Percentiles rank a stretch among this genome's conserved stretches.
phyloP scores from a whole-genome alignment of 2,329 filamentous ascomycete species.

The Paecilomyces fulvus region DNA sequence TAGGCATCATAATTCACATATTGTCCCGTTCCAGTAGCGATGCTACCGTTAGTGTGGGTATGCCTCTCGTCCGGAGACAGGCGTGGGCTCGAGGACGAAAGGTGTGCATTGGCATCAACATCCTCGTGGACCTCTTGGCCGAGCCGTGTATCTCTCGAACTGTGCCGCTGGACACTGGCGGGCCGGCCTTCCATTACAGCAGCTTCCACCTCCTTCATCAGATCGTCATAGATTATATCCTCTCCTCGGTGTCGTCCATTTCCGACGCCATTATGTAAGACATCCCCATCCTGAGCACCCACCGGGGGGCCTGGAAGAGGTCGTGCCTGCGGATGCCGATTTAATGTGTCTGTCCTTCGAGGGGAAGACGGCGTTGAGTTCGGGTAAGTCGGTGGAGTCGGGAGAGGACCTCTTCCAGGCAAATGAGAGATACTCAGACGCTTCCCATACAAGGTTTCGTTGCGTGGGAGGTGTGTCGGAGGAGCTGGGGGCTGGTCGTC shows the following conservation, averaged over 20 bases:
- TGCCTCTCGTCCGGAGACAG: constrained; percentile 37
- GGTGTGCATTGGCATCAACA: neutral
- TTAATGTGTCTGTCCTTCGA: constrained; percentile 44
- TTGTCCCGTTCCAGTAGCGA: constrained; percentile 36
- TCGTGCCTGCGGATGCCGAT: constrained; percentile 48
- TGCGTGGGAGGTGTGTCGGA: constrained; percentile 20
- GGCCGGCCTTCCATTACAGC: constrained; percentile 36
- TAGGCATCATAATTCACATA: constrained; percentile 42
- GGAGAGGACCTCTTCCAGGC: constrained; percentile 30
- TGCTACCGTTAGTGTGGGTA: constrained; percentile 41
- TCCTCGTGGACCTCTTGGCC: neutral
- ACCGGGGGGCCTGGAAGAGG: constrained; percentile 51
- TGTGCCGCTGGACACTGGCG: constrained; percentile 16
- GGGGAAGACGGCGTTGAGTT: constrained; percentile 41
- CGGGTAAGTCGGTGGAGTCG: constrained; percentile 45
- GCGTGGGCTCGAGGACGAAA: constrained; percentile 11
- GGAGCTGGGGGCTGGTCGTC: constrained; percentile 27
- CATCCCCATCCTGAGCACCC: constrained; percentile 31
- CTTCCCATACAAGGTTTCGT: constrained; percentile 18
- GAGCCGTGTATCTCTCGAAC: constrained; percentile 10
- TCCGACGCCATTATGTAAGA: constrained; percentile 14
- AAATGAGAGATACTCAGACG: constrained; percentile 21
- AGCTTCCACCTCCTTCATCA: constrained; percentile 50
- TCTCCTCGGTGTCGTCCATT: constrained; percentile 31
- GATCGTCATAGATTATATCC: constrained; percentile 43